Evolutionary conservation across 2,329 filamentous ascomycete species (phyloP), one percentile per base, ranked within the genome.

Genomic region (Talaromyces piceae): DNA sequence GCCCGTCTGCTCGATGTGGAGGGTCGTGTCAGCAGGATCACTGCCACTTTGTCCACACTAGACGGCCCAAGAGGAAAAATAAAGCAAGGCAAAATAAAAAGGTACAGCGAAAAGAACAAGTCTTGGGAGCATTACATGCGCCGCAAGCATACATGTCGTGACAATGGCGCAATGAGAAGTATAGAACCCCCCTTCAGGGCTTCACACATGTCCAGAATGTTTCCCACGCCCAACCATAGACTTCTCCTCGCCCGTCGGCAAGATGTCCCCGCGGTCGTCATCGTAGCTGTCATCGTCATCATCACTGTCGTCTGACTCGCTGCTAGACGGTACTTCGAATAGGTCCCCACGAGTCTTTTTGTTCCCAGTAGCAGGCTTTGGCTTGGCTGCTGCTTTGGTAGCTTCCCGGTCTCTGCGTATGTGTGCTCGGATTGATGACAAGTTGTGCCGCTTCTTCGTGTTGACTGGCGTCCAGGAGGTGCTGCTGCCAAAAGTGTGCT

Each of bases 231-330:
- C 5, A 13, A 12, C 43, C 45, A 62, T 41, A 25, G 51, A 59
- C 20, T 45, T 41, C 28, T 57, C 55, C 5, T 37, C 53, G 20
- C 61, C 61, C 41, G 51, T 60, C 5, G 60, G 58, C 45, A 57
- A 50, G 28, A 62, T 62, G 53, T 62, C 60, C 6, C 60, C 61
- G 8, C 41, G 46, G 16, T 31, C 28, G n/a, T 55, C 52, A 41
- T 59, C 51, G 9, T 45, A 51, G 30, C 54, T 52, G 18, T 47
- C 49, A n/a, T 52, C 49, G 11, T 47, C 51, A 30, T 26, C 5
- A 13, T 47, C 45, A 16, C n/a, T 23, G 4, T 25, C 11, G 16
- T 47, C 45, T 11, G 27, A 33, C 12, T 47, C 45, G 16, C 30
- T 39, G 27, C 31, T 26, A 3, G 45, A 47, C n/a, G 18, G 27